Evolutionary conservation across 257 asterid genomes (phyloP).

Genomic region (Misopates orontium): DNA sequence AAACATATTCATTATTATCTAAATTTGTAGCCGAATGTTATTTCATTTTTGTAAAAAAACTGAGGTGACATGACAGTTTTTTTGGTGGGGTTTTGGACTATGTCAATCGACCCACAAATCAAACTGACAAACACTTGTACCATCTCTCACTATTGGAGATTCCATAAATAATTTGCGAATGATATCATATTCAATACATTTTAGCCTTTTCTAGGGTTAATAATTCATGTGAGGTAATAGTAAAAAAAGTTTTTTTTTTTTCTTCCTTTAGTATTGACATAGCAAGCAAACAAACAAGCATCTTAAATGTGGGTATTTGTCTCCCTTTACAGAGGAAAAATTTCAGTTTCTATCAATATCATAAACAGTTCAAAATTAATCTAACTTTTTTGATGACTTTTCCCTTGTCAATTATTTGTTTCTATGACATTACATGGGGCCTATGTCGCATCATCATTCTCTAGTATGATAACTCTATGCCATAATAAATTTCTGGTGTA

Average conservation of each 20-base stretch:
- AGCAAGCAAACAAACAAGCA: slow-evolving; percentile 29
- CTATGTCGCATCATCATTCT: slow-evolving; percentile 30
- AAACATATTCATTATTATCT: too few relatives aligned
- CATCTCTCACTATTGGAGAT: slow-evolving; percentile 23
- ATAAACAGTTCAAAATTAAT: slow-evolving; percentile 21
- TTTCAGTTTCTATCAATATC: slow-evolving; percentile 22
- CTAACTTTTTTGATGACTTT: slow-evolving; percentile 28
- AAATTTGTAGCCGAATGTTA: too few relatives aligned
- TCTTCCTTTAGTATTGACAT: slow-evolving; percentile 1
- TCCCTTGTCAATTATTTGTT: slow-evolving; percentile 23
- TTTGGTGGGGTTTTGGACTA: slow-evolving; percentile 1
- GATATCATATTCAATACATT: slow-evolving; percentile 15
- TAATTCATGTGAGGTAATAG: slow-evolving; percentile 26
- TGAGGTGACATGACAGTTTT: slow-evolving; percentile 1
- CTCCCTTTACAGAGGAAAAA: slow-evolving; percentile 22
- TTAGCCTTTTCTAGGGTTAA: slow-evolving; percentile 29
- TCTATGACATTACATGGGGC: slow-evolving; percentile 24
- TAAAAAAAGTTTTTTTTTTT: not conserved
- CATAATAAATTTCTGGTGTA: slow-evolving; percentile 41
- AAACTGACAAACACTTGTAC: slow-evolving; percentile 24
- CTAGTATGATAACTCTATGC: slow-evolving; percentile 29
- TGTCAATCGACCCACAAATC: slow-evolving; percentile 10
- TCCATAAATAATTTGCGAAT: slow-evolving; percentile 10
- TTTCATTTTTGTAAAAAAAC: not conserved
- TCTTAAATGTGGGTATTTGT: slow-evolving; percentile 28